A percentile compares a stretch with the other conserved stretches of the same genome.
Conservation (phyloP, 2,329 filamentous ascomycete species). For the Fusarium acutatum region DNA sequence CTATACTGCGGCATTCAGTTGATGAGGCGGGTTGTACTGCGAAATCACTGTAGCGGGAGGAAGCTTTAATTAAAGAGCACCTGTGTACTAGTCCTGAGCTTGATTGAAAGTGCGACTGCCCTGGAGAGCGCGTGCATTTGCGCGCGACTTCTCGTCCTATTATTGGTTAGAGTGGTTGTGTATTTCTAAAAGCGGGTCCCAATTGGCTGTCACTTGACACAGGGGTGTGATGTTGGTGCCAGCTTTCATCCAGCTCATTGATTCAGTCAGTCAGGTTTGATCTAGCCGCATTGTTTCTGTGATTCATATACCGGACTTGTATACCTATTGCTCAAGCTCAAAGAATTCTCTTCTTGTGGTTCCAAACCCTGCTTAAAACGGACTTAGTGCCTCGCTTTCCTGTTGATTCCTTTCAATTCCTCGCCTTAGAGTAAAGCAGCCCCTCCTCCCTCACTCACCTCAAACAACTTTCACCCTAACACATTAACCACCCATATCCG, state of each 20-base stretch:
- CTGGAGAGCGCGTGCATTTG: constrained; percentile 4
- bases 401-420: constrained; percentile 11
- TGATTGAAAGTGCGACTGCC: not conserved
- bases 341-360: not conserved
- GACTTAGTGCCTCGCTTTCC: not conserved
- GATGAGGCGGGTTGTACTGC: constrained; percentile 7
- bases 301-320: not conserved
- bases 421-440: not conserved
- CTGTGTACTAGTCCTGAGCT: constrained; percentile 10
- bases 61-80: constrained; percentile 16
- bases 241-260: not conserved
- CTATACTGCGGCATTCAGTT: constrained; percentile 20
- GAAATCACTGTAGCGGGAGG: constrained; percentile 23
- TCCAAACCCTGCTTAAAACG: not conserved
- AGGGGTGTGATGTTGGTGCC: not conserved
- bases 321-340: not conserved
- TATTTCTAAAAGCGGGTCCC: not conserved
- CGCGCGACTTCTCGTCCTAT: not conserved
- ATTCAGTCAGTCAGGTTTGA: not conserved
- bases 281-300: not conserved
- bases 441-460: constrained; percentile 1
- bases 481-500: not conserved
- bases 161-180: not conserved
- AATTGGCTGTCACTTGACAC: not conserved
- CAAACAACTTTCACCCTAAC: not conserved